Evolutionary conservation across 805 yeast genomes (phyloP), one percentile per base, ranked within the genome.

Genomic region (Candida peoriensis): DNA sequence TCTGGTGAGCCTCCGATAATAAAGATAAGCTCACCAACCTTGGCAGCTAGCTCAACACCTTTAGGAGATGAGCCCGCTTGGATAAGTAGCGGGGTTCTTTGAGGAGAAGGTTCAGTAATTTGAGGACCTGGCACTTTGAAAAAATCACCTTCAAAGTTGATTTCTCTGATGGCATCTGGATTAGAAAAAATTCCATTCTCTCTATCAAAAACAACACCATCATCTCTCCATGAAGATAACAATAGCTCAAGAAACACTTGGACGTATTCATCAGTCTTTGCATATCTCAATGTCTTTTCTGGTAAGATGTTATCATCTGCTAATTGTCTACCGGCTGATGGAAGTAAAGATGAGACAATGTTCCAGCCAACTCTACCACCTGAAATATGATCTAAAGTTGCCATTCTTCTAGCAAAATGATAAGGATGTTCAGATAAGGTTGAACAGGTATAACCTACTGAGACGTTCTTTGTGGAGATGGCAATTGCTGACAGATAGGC

Each of bases 311-410:
- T 58, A 7, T 62, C 62, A 32, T 62, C 63, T n/a, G 62, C 43
- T 28, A 64, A 44, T 37, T 66, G 65, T 43, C 65, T 52, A 9
- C 72, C 65, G 6, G 73, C 72, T 44, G 66, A 56, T 36, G 68
- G 70, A 25, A 67, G 45, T 21, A 59, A 55, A 1, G 71, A 63
- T 6, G 70, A 60, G 20, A 68, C 73, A 20, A 68, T 57, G 42
- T 68, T 68, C 74, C 74, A 68, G 18, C 73, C 74, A 36, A 68
- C 50, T 43, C 74, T 58, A 12, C 74, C 74, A 18, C 58, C 58
- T 8, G 70, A 58, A 30, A 68, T 55, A 36, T 66, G 69, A 41
- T 68, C 74, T 29, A 68, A 50, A 2, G 74, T 66, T 10, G 71
- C 68, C 38, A 66, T 43, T 34, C 71, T 52, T 46, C 72, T 53